Evolutionary conservation across 2,329 filamentous ascomycete genomes (phyloP).

Genomic region (Colletotrichum echinochloae): DNA sequence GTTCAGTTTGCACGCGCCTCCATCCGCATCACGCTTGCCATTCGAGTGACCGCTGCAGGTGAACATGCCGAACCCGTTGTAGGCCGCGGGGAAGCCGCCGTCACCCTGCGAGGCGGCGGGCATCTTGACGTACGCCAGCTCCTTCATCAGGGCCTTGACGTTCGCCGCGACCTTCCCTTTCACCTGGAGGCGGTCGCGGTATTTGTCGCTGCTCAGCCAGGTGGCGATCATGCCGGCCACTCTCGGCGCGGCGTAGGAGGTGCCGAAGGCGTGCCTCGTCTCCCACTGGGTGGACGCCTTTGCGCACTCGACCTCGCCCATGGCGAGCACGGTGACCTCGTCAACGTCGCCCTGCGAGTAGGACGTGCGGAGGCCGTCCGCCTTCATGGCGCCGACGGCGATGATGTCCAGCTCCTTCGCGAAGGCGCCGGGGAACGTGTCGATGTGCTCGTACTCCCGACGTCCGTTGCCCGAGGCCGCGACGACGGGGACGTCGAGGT

Average conservation of each 20-base stretch:
- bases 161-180: neutral
- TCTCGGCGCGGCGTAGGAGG: neutral
- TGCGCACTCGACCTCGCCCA: neutral
- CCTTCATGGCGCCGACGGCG: neutral
- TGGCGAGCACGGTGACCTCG: neutral
- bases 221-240: neutral
- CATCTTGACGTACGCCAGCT: neutral
- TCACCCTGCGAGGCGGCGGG: neutral
- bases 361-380: neutral
- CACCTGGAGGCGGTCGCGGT: neutral
- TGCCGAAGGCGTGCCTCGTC: neutral
- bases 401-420: neutral
- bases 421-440: neutral
- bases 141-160: neutral
- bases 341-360: neutral
- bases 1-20: neutral
- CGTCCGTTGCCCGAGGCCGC: neutral
- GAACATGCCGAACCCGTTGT: neutral
- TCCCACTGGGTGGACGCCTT: no score
- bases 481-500: neutral
- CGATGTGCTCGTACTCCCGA: neutral
- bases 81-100: neutral
- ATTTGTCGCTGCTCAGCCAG: neutral
- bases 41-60: neutral
- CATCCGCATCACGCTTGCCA: neutral